A percentile compares a stretch with the other conserved stretches of the same genome.
Conservation (phyloP, 225 moss, liverwort and hornwort species). For the Bryoerythrophyllum caledonicum region DNA sequence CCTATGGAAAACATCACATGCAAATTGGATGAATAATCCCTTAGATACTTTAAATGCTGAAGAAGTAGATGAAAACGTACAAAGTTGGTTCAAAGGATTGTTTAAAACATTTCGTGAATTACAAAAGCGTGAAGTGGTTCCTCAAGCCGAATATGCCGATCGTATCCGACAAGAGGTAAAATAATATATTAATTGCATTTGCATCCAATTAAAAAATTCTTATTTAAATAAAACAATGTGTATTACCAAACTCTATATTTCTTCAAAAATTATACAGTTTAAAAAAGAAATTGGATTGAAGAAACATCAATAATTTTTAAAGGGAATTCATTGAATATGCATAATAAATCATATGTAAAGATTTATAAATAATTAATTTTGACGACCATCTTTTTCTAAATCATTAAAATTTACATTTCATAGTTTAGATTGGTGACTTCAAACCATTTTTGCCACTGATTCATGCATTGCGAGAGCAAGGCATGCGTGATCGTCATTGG, state of each 20-base stretch:
- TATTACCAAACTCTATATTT: neutral
- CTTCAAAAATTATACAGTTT: too few species aligned
- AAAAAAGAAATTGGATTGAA: too few species aligned
- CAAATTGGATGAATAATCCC: constrained; percentile 67
- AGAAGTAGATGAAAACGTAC: constrained; percentile 53
- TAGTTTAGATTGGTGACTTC: constrained; percentile 63
- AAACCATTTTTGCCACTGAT: constrained; percentile 68
- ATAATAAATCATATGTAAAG: neutral
- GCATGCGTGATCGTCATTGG: constrained; percentile 76
- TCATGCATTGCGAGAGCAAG: constrained; percentile 60
- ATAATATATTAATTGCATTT: neutral
- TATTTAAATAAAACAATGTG: neutral
- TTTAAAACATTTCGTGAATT: constrained; percentile 9
- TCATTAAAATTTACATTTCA: too few species aligned
- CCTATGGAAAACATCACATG: constrained; percentile 56
- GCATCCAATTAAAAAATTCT: neutral
- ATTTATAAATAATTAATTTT: neutral
- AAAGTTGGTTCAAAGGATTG: constrained; percentile 70
- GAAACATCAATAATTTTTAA: too few species aligned
- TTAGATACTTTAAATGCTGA: constrained; percentile 52
- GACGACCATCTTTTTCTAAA: too few species aligned
- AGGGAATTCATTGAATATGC: neutral
- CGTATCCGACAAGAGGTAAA: constrained; percentile 55
- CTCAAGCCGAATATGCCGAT: constrained; percentile 56
- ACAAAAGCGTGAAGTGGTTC: constrained; percentile 34